Evolutionary conservation across 73 alveolate genomes (phyloP), one percentile per base, ranked within the genome.

Genomic region (Tetrahymena borealis): DNA sequence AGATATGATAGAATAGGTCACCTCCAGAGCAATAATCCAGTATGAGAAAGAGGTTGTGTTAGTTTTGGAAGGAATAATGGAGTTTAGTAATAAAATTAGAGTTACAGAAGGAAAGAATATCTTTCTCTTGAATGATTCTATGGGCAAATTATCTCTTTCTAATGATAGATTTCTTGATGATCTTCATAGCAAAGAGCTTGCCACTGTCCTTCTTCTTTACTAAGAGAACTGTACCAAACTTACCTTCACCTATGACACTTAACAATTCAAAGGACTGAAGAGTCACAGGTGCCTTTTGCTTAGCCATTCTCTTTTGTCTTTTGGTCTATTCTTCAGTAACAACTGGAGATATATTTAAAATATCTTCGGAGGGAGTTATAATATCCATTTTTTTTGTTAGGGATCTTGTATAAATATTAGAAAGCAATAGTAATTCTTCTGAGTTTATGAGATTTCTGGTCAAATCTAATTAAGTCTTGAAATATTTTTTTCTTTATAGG

Each of bases 11-110:
- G 79, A 94, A 94, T 60, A 97, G 96, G 90, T 97, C 98, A 32
- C 99, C 99, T 78, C 99, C 99, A 6, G 98, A 94, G 96, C 98
- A 96, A 94, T 97, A 98, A 90, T 97, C 99, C 90, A 98, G 91
- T 24, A 97, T 96, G 94, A 98, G 78, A 90, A 96, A 98, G 85
- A 98, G 92, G 91, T 97, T 92, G 90, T 98, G 96, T 39, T 97
- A 97, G 32, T 98, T 96, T 94, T 93, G 39, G 43, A 93, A 93
- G 18, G 95, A 91, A 85, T 7, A 93, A 79, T 93, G 95, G 43
- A 93, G 91, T 33, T 95, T 90, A 32, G 78, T 90, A 39, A 90
- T 78, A 91, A 78, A 95, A 90, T 90, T 94, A 38, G 85, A 79
- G 40, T 40, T 41, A 33, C 93, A 85, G 43, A 20, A 15, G 20